Evolutionary conservation across 768 basidiomycete species (phyloP).

Genomic region (Lactarius hengduanensis): DNA sequence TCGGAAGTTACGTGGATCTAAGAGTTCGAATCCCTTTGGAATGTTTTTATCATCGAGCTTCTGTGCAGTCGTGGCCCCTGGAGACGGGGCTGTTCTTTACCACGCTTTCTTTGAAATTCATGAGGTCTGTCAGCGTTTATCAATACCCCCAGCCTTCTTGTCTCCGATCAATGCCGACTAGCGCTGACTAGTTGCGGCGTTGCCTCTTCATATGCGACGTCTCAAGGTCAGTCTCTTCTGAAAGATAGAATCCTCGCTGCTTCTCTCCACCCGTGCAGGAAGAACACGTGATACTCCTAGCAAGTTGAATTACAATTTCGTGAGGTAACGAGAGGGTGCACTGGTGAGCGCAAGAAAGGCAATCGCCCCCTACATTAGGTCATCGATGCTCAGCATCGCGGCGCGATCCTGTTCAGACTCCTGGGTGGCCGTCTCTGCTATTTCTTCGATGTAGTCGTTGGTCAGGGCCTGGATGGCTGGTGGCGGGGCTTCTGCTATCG

Average conservation of each 20-base stretch:
- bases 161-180: slow-evolving; percentile 7
- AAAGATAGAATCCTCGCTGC: not conserved
- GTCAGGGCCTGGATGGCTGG: not conserved
- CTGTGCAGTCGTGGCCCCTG: not conserved
- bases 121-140: not conserved
- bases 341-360: not conserved
- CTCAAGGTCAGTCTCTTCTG: not conserved
- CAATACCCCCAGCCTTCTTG: not conserved
- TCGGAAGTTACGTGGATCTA: not conserved
- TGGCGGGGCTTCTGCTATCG: not conserved
- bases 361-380: not conserved
- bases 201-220: not conserved
- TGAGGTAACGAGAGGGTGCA: not conserved
- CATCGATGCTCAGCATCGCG: not conserved
- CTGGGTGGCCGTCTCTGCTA: not conserved
- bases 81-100: not conserved
- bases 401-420: slow-evolving; percentile 2
- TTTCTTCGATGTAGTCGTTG: not conserved
- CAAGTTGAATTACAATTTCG: not conserved
- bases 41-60: not conserved
- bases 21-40: not conserved
- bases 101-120: not conserved
- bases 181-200: not conserved
- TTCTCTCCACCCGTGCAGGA: not conserved
- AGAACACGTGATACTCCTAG: not conserved